Evolutionary conservation across 179 eudicot species (phyloP), one percentile per base, ranked within the genome.

Genomic region (Beta corolliflora): DNA sequence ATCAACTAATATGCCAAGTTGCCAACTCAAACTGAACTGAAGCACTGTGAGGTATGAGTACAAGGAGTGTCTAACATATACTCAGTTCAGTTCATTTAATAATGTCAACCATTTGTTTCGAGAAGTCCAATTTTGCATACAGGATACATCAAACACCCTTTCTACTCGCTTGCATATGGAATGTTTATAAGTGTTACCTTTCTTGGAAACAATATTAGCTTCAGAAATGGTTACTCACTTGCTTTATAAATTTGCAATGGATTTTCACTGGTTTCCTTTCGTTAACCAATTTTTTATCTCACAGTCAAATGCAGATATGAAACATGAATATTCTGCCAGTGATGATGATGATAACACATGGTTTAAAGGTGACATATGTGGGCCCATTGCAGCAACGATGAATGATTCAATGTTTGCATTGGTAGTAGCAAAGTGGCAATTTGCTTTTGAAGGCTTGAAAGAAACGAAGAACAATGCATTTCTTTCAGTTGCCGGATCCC

Each of bases 401-500:
- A 94, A 92, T 53, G 95, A 92, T 76, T 87, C 98, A 72, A 94
- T 94, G 99, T 94, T 97, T 82, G 89, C 79, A 64, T 78, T 97
- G 76, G 94, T 93, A 52, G 76, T 89, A 81, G 88, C 90, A 72
- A 94, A 91, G 88, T 97, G 99, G 99, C 96, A 90, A 58, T 80
- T 85, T 81, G 91, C 98, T 75, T 93, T 92, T 87, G 99, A 94
- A 54, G 89, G 92, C 84, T 84, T 97, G 88, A 97, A 97, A 91
- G 92, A 94, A 88, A 90, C 91, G 36, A 94, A 93, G 81, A 89
- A 94, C 83, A 89, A 91, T 63, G 89, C 89, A 71, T 94, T 94
- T 88, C 89, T 97, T 77, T 91, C 97, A 76, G 93, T 89, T 76
- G 90, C 97, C 71, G 99, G 95, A 75, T 97, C 98, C 70, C 94